Percentiles rank a stretch among this genome's conserved stretches.
These are phyloP conservation scores for Macadamia tetraphylla DNA, from an alignment of 164 flowering plant species.

Conservation along the genomic window DNA sequence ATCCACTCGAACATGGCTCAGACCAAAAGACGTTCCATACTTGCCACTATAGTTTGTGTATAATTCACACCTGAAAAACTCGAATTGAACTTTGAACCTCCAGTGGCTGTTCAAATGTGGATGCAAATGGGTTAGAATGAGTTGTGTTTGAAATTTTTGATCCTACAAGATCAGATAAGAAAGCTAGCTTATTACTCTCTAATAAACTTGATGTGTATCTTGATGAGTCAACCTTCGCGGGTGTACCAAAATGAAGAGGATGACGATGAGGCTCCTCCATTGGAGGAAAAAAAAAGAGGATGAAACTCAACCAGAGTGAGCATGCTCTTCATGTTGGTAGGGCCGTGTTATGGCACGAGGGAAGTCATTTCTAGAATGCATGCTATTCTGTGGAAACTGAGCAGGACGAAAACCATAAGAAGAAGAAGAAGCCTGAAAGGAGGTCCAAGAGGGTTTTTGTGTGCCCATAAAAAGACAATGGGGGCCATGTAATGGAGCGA, in stretches of 20 bases:
- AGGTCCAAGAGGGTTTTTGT: constrained; percentile 30
- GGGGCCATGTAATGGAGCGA: constrained; percentile 27
- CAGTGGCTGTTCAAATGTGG: constrained; percentile 60
- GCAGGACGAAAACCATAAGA: constrained; percentile 17
- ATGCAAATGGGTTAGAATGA: constrained; percentile 65
- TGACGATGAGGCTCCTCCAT: constrained; percentile 23
- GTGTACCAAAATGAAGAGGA: constrained; percentile 17
- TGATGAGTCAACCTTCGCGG: constrained; percentile 19
- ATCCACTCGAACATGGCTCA: constrained; percentile 25
- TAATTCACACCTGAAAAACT: constrained; percentile 27
- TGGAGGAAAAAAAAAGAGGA: constrained; percentile 24
- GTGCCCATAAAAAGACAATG: constrained; percentile 24
- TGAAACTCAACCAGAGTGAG: constrained; percentile 26
- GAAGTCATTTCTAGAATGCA: constrained; percentile 30
- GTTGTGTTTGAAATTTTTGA: constrained; percentile 32
- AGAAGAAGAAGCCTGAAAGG: constrained; percentile 25
- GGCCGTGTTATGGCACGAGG: constrained; percentile 20
- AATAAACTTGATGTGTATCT: neutral
- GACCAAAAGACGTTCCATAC: constrained; percentile 20
- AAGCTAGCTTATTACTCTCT: constrained; percentile 23
- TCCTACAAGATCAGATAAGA: constrained; percentile 27
- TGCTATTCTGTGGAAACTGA: constrained; percentile 36
- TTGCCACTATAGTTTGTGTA: constrained; percentile 20
- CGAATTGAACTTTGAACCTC: constrained; percentile 39
- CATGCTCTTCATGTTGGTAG: constrained; percentile 21